A percentile compares a stretch with the other conserved stretches of the same genome.
phyloP scores from a whole-genome alignment of 2,329 filamentous ascomycete genomes.

The Orbilia javanica region DNA sequence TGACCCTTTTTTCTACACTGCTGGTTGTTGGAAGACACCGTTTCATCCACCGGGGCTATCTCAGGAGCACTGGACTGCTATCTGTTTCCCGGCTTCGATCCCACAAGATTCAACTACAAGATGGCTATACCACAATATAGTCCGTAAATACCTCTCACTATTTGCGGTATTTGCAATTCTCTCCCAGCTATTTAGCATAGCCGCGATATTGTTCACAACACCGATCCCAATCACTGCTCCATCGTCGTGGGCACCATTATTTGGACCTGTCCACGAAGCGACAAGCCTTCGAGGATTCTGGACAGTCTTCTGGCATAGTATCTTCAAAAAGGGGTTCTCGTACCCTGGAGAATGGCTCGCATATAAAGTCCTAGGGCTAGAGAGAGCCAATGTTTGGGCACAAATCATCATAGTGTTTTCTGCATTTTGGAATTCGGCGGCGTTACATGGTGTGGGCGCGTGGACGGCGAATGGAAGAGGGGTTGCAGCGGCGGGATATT shows the following conservation, averaged over 20 bases:
- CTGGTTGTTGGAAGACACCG: constrained; percentile 40
- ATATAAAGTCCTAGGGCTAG: constrained; percentile 11
- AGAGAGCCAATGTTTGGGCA: constrained; percentile 17
- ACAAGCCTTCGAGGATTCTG: constrained; percentile 48
- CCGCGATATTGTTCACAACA: constrained; percentile 31
- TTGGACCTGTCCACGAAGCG: constrained; percentile 21
- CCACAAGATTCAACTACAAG: not conserved
- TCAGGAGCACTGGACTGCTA: constrained; percentile 7
- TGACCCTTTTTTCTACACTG: constrained; percentile 38
- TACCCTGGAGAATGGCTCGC: constrained; percentile 52
- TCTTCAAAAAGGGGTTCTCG: constrained; percentile 51
- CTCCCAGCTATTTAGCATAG: constrained; percentile 38
- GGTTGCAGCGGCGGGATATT: constrained; percentile 20
- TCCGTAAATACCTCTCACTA: constrained; percentile 40
- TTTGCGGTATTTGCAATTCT: constrained; percentile 47
- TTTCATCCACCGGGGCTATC: constrained; percentile 30
- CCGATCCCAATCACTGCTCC: constrained; percentile 25
- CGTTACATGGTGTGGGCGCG: constrained; percentile 39
- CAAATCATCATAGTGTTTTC: constrained; percentile 34
- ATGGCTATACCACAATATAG: constrained; percentile 40
- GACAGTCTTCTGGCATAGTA: constrained; percentile 46
- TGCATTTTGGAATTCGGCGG: constrained; percentile 48
- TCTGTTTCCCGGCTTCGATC: constrained; percentile 22
- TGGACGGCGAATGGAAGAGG: constrained; percentile 34
- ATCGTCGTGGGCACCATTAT: constrained; percentile 37